These are phyloP conservation scores for Vigna mungo DNA, from an alignment of 306 rosid genomes.

Conservation along the genomic window DNA sequence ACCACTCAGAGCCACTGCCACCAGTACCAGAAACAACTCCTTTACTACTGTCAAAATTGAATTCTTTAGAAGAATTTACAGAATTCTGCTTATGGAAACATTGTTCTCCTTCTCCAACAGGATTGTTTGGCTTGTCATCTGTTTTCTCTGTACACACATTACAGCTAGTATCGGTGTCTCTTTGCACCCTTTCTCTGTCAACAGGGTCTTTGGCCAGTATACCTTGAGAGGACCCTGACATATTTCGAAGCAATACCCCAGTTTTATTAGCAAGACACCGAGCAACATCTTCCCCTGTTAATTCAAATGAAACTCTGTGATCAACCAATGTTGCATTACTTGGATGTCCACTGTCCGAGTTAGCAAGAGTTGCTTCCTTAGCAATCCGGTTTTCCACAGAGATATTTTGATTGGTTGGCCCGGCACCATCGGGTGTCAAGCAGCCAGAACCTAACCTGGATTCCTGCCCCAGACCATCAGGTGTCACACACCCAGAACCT, in stretches of 20 bases:
- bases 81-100: conserved; percentile 72
- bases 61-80: conserved; percentile 75
- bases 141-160: conserved; percentile 51
- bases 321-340: conserved; percentile 55
- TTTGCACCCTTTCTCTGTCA: conserved; percentile 52
- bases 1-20: conserved; percentile 73
- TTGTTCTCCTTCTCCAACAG: conserved; percentile 57
- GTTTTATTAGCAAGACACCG: conserved; percentile 87
- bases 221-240: conserved; percentile 65
- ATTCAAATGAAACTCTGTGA: conserved; percentile 94
- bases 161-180: conserved; percentile 43
- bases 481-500: conserved; percentile 89
- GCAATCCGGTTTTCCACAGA: conserved; percentile 57
- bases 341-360: conserved; percentile 63
- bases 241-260: conserved; percentile 51
- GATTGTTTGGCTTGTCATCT: conserved; percentile 50
- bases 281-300: conserved; percentile 94
- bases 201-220: conserved; percentile 51
- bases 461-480: conserved; percentile 78
- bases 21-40: conserved; percentile 61
- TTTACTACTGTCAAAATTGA: conserved; percentile 84
- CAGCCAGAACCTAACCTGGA: conserved; percentile 72
- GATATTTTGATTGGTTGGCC: conserved; percentile 55
- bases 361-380: conserved; percentile 62
- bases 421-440: conserved; percentile 68